Percentiles rank a stretch among this genome's conserved stretches.
phyloP scores from a whole-genome alignment of 805 yeast genomes.

The Lipomyces yamadae region DNA sequence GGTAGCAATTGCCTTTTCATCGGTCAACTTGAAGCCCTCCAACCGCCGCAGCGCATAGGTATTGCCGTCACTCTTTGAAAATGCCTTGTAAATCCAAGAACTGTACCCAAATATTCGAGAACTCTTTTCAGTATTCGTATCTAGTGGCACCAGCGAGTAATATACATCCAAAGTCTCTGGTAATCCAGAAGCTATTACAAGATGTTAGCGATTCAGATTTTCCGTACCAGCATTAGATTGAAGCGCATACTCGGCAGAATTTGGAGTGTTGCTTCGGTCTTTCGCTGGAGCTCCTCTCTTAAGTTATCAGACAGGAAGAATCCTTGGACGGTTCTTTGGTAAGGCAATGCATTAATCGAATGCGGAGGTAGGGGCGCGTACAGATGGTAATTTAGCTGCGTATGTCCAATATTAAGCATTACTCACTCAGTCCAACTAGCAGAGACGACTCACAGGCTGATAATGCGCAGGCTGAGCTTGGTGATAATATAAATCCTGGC shows the following conservation, averaged over 20 bases:
- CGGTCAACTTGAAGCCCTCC: conserved; percentile 59
- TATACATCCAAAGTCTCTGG: conserved; percentile 82
- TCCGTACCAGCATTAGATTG: background rate
- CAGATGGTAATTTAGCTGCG: conserved; percentile 70
- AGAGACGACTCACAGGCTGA: conserved; percentile 34
- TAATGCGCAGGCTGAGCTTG: conserved; percentile 40
- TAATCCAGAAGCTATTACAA: conserved; percentile 54
- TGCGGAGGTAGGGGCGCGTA: conserved; percentile 90
- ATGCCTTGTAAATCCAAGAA: conserved; percentile 75
- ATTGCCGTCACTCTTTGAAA: conserved; percentile 76
- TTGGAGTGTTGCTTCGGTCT: conserved; percentile 81
- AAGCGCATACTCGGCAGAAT: conserved; percentile 50
- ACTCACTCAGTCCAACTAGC: background rate
- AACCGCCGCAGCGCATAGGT: conserved; percentile 77
- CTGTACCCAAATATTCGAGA: conserved; percentile 57
- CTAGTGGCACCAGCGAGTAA: conserved; percentile 85
- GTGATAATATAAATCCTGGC: conserved; percentile 40
- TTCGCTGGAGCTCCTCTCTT: conserved; percentile 70
- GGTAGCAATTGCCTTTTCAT: conserved; percentile 63
- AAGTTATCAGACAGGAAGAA: conserved; percentile 75
- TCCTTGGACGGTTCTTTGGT: conserved; percentile 70
- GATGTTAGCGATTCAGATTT: background rate
- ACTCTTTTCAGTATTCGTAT: conserved; percentile 51
- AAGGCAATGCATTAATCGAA: conserved; percentile 62
- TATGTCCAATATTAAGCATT: background rate